Conservation (phyloP, 1,139 yeast genomes). For the Pichia sp. region DNA sequence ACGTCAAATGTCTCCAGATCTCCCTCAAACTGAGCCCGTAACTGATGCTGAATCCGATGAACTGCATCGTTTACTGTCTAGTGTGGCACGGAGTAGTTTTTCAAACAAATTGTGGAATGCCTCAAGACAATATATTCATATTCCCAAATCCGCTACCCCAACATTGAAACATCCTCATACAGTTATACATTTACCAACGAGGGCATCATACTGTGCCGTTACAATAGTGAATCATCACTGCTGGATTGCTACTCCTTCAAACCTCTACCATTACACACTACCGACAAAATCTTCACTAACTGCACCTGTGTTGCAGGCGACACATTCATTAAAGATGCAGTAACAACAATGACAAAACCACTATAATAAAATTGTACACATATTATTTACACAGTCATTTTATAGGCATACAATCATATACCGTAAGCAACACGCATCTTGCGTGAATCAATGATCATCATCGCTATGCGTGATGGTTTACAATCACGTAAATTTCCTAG, state of each 20-base stretch:
- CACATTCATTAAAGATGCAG: background rate
- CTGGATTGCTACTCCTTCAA: background rate
- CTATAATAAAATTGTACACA: no score
- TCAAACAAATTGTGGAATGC: background rate
- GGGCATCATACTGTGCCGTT: background rate
- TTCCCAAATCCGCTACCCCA: background rate
- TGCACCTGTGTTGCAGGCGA: background rate
- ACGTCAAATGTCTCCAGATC: background rate
- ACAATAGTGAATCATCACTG: background rate
- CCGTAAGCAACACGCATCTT: no score
- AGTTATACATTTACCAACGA: background rate
- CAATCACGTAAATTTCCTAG: no score
- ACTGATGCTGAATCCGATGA: background rate
- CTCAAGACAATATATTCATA: background rate
- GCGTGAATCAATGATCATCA: no score
- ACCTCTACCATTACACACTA: background rate
- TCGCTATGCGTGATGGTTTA: no score
- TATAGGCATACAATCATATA: no score
- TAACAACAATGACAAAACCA: no score
- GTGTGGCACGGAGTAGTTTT: background rate
- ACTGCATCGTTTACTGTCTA: background rate
- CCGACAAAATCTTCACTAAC: background rate
- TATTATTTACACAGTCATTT: no score
- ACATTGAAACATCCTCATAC: background rate
- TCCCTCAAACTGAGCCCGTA: conserved; percentile 18